These are phyloP conservation scores for Brassica hybrid DNA, from an alignment of 441 rosid species.

Conservation along the genomic window DNA sequence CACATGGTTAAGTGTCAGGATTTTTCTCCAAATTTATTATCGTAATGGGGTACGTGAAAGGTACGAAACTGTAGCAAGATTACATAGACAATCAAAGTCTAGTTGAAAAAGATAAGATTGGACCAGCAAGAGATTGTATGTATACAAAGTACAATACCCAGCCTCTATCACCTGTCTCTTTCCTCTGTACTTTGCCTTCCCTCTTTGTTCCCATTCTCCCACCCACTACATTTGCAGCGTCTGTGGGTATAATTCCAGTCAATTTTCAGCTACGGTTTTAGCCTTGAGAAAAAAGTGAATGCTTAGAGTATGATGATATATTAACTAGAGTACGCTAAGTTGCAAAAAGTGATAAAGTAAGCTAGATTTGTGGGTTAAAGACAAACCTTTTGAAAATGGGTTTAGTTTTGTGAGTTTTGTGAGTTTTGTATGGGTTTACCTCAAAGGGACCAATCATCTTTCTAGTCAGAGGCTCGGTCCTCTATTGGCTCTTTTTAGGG, in stretches of 20 bases:
- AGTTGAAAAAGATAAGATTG: not conserved
- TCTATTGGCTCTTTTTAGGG: not conserved
- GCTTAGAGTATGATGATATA: not conserved
- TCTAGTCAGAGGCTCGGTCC: conserved; percentile 41
- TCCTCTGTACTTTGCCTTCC: conserved; percentile 26
- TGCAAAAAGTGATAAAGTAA: conserved; percentile 11
- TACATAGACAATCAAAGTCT: not conserved
- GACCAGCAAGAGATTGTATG: conserved; percentile 35
- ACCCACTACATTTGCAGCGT: not conserved
- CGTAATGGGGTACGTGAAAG: conserved; percentile 30
- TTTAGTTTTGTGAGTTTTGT: conserved; percentile 32
- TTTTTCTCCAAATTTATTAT: conserved; percentile 13
- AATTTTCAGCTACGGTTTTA: not conserved
- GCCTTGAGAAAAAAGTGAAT: conserved; percentile 8
- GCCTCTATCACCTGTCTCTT: conserved; percentile 34
- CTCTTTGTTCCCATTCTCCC: conserved; percentile 30
- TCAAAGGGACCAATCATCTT: conserved; percentile 24
- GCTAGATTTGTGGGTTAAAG: conserved; percentile 24
- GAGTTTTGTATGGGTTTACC: conserved; percentile 23
- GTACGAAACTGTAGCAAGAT: conserved; percentile 28
- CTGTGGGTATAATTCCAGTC: not conserved
- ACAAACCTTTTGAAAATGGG: conserved; percentile 2
- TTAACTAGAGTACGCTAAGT: conserved; percentile 28
- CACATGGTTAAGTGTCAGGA: conserved; percentile 37
- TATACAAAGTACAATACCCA: conserved; percentile 29